Evolutionary conservation across 176 grass and related monocot genomes (phyloP).

Genomic region (Dendrocalamus sinicus): DNA sequence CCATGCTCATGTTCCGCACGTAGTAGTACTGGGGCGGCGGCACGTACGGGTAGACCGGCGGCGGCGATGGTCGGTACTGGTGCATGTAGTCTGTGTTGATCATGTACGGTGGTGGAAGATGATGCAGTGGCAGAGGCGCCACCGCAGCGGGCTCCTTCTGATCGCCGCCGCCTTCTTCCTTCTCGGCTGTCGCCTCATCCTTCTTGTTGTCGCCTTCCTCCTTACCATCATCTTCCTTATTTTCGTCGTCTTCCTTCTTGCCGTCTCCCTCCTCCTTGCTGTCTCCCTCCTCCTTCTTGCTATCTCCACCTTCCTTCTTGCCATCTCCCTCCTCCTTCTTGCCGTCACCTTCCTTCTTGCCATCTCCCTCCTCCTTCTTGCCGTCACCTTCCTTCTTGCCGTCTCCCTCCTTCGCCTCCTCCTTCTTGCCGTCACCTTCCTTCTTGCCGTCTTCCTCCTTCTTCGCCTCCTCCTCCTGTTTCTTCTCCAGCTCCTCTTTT

Average conservation of each 20-base stretch:
- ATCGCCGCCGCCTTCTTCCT: not conserved
- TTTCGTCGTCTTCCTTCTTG: not conserved
- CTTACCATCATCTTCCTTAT: not conserved
- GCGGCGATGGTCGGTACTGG: slow-evolving; percentile 49
- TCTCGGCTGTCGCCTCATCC: not conserved
- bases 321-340: slow-evolving; percentile 30
- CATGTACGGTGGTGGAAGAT: not conserved
- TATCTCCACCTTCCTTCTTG: slow-evolving; percentile 20
- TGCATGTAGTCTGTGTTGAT: slow-evolving; percentile 49
- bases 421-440: too few relatives aligned
- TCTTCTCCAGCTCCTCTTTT: slow-evolving; percentile 70
- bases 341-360: slow-evolving; percentile 19
- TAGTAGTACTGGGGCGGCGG: slow-evolving; percentile 54
- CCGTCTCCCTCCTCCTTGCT: not conserved
- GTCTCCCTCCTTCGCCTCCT: not conserved
- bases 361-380: not conserved
- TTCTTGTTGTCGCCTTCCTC: not conserved
- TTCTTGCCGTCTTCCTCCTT: not conserved
- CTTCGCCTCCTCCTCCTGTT: slow-evolving; percentile 42
- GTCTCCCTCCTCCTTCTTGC: not conserved
- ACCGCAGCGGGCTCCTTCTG: slow-evolving; percentile 21
- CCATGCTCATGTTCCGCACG: slow-evolving; percentile 63
- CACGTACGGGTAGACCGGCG: slow-evolving; percentile 36
- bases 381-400: too few relatives aligned
- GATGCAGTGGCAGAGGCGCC: not conserved